Conservation (phyloP, 306 rosid species). For the Mucuna pruriens region DNA sequence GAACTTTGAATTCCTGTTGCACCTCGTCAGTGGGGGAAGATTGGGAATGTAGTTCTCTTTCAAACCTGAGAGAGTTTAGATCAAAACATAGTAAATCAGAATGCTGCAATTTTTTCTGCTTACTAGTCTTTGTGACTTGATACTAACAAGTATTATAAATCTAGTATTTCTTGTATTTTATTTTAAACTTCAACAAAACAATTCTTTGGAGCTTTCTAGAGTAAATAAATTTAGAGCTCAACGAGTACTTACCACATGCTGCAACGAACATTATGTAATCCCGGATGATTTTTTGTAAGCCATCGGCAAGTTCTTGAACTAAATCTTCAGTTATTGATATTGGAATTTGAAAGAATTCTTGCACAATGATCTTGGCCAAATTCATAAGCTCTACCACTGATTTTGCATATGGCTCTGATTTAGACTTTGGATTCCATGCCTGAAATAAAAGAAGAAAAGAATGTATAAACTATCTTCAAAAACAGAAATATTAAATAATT, state of each 20-base stretch:
- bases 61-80: conserved; percentile 57
- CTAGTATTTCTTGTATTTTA: background rate
- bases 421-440: conserved; percentile 98
- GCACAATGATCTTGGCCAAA: conserved; percentile 60
- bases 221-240: background rate
- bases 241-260: conserved; percentile 61
- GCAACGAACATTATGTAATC: conserved; percentile 74
- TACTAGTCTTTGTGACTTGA: background rate
- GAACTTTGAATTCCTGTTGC: conserved; percentile 76
- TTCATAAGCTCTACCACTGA: conserved; percentile 74
- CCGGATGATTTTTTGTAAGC: conserved; percentile 56
- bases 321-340: conserved; percentile 69
- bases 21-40: conserved; percentile 88
- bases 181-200: background rate
- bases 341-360: conserved; percentile 81
- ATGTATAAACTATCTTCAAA: background rate
- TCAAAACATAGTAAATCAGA: conserved; percentile 14
- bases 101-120: background rate
- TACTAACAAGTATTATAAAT: background rate
- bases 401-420: conserved; percentile 78
- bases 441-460: conserved; percentile 32
- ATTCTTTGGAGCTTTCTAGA: background rate
- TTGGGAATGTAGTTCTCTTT: conserved; percentile 79
- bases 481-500: background rate
- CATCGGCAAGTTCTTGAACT: conserved; percentile 71